Conservation (phyloP, 306 rosid genomes). For the Prunus armeniaca region DNA sequence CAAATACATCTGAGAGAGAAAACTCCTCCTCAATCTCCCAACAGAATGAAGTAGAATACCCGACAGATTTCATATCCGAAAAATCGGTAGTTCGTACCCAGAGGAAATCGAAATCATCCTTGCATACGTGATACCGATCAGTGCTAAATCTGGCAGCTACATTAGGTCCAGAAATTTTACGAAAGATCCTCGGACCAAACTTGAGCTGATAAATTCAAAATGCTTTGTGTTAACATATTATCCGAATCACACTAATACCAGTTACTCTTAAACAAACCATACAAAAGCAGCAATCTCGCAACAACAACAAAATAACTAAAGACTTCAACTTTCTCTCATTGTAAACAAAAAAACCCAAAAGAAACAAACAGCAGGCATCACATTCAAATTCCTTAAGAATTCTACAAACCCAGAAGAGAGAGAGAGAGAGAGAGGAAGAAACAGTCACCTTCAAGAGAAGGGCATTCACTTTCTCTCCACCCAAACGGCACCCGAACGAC, state of each 20-base stretch:
- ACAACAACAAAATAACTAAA: background rate
- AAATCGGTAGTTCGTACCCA: constrained; percentile 90
- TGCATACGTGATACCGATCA: constrained; percentile 65
- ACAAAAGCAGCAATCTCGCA: background rate
- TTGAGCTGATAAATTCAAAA: constrained; percentile 51
- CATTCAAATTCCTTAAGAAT: background rate
- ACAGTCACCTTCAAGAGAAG: constrained; percentile 47
- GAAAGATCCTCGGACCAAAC: constrained; percentile 75
- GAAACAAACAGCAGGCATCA: background rate
- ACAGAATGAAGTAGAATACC: constrained; percentile 65
- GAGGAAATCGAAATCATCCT: constrained; percentile 66
- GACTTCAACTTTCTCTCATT: background rate
- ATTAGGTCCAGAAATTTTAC: constrained; percentile 46
- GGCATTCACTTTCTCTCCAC: constrained; percentile 43
- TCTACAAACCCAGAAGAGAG: background rate
- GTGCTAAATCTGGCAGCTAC: constrained; percentile 45
- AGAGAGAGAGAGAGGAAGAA: background rate
- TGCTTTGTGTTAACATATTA: background rate
- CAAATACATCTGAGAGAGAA: constrained; percentile 43
- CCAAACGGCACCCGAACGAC: constrained; percentile 43
- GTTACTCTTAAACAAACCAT: background rate
- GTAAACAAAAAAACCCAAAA: background rate
- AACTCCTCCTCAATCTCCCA: constrained; percentile 66
- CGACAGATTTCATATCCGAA: constrained; percentile 56
- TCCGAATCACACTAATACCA: background rate